Conservation (phyloP, 2,329 filamentous ascomycete species). For the Blumeriella jaapii region DNA sequence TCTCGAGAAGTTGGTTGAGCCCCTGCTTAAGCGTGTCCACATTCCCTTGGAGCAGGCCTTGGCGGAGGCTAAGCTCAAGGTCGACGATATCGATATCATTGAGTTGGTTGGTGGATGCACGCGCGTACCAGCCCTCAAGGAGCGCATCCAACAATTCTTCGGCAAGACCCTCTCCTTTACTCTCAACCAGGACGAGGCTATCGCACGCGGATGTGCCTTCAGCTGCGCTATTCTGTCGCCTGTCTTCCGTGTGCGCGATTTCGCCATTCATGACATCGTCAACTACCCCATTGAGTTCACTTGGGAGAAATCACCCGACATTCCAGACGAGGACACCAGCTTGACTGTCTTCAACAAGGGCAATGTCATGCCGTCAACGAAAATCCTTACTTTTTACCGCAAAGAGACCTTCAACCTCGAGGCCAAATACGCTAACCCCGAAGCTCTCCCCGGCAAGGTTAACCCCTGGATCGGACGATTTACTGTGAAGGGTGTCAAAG, state of each 20-base stretch:
- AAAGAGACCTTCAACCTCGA: conserved; percentile 96
- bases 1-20: conserved; percentile 81
- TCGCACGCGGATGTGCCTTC: conserved; percentile 92
- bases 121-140: conserved; percentile 87
- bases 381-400: conserved; percentile 98
- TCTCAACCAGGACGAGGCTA: conserved; percentile 94
- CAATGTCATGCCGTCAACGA: conserved; percentile 94
- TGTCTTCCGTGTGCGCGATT: conserved; percentile 96
- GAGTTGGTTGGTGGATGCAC: conserved; percentile 93
- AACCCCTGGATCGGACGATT: conserved; percentile 96
- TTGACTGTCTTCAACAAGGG: conserved; percentile 96
- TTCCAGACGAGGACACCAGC: conserved; percentile 95
- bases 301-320: conserved; percentile 97
- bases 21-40: conserved; percentile 63
- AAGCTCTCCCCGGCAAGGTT: conserved; percentile 75
- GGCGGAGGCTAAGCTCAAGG: conserved; percentile 80
- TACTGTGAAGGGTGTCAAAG: conserved; percentile 95
- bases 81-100: conserved; percentile 84
- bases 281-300: conserved; percentile 97
- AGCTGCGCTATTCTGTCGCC: conserved; percentile 95
- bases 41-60: conserved; percentile 80
- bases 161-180: conserved; percentile 89
- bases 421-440: conserved; percentile 82
- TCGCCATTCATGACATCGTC: conserved; percentile 93
- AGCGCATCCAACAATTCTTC: conserved; percentile 81